Percentiles rank a stretch among this genome's conserved stretches.
These are phyloP conservation scores for Skeletonema tropicum DNA, from an alignment of 108 stramenopile species.

Conservation along the genomic window DNA sequence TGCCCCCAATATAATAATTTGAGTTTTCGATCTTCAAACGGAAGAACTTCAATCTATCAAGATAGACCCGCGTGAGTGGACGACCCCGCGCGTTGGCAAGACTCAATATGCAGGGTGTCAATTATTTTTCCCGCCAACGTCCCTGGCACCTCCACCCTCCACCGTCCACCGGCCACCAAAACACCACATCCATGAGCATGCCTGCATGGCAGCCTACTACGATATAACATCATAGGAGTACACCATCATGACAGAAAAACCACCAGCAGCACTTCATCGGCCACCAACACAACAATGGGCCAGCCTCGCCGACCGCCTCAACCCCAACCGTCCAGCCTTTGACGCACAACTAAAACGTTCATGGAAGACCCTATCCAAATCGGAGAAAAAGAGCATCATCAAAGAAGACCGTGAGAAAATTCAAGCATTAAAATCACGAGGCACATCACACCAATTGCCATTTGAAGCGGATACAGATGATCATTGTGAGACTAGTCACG, in stretches of 20 bases:
- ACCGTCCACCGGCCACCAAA: too few relatives aligned
- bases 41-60: too few relatives aligned
- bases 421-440: conserved; percentile 11
- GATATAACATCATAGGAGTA: too few relatives aligned
- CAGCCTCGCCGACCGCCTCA: conserved; percentile 28
- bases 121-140: too few relatives aligned
- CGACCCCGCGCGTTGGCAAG: too few relatives aligned
- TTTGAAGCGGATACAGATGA: conserved; percentile 55
- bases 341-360: conserved; percentile 20
- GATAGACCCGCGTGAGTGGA: too few relatives aligned
- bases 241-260: background rate
- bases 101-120: too few relatives aligned
- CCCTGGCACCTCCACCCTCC: too few relatives aligned
- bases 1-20: too few relatives aligned
- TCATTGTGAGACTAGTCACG: conserved; percentile 79
- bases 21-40: too few relatives aligned
- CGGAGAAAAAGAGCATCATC: conserved; percentile 19
- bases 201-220: too few relatives aligned
- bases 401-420: conserved; percentile 16
- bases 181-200: too few relatives aligned
- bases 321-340: conserved; percentile 26
- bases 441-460: conserved; percentile 4
- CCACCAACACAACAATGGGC: conserved; percentile 14
- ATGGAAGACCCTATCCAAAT: conserved; percentile 27
- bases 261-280: background rate